phyloP scores from a whole-genome alignment of 2,329 filamentous ascomycete species.

The Rhexocercosporidium sp. region DNA sequence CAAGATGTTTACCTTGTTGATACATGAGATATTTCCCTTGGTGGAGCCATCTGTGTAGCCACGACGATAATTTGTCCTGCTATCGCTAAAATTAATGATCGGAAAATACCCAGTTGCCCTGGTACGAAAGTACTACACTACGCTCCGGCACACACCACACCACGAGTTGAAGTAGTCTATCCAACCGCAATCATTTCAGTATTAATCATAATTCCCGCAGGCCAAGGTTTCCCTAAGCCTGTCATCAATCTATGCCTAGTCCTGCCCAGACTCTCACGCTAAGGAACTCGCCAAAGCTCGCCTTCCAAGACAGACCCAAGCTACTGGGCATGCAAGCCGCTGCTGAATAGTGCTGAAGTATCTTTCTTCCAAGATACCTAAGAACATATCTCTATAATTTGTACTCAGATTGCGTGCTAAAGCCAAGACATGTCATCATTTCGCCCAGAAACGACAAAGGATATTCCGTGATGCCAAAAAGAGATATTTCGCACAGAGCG shows the following conservation, averaged over 20 bases:
- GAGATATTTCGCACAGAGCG: neutral
- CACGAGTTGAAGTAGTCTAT: neutral
- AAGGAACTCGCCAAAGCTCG: neutral
- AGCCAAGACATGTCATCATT: conserved; percentile 12
- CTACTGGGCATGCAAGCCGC: conserved; percentile 9
- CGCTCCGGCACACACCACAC: neutral
- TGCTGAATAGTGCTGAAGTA: conserved; percentile 1
- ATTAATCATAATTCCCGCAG: neutral
- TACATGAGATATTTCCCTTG: too few relatives aligned
- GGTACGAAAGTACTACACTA: neutral
- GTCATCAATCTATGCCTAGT: neutral
- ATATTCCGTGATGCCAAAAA: neutral
- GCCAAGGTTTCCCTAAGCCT: neutral
- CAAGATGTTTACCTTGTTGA: too few relatives aligned
- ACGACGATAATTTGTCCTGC: neutral
- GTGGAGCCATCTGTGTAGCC: too few relatives aligned
- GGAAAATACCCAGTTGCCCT: neutral
- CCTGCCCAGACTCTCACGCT: neutral
- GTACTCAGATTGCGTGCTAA: conserved; percentile 8
- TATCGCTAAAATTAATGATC: neutral
- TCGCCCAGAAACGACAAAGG: conserved; percentile 1
- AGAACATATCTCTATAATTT: neutral
- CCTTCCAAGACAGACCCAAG: conserved; percentile 2
- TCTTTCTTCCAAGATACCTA: conserved; percentile 8
- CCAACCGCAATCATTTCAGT: neutral